Evolutionary conservation across 768 basidiomycete genomes (phyloP), one percentile per base, ranked within the genome.

Genomic region (Hypsizygus marmoreus): DNA sequence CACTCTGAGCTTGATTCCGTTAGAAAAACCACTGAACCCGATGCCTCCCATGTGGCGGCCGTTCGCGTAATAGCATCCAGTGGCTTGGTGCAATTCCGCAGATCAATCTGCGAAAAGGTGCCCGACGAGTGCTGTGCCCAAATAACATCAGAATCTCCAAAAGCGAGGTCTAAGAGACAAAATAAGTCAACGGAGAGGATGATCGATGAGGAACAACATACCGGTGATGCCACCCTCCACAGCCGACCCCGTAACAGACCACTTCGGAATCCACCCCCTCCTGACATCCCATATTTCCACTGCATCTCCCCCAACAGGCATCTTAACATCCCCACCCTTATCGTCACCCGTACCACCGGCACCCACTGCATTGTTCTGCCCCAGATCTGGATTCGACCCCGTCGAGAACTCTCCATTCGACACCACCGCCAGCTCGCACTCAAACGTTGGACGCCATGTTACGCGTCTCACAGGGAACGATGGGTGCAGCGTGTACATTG

Each of bases 251-350:
- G 72, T 75, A 9, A 91, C 77, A 2, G 79, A 76, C 86, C 91
- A 93, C 65, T 93, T 94, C 4, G 87, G 84, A 38, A 92, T 75
- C 79, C 86, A 89, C 0, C 80, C 78, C 36, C 91, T 72, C 43
- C 91, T 73, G 1, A 88, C 87, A 61, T 94, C 91, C 91, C 91
- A 94, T 17, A 93, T 84, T 56, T 92, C 90, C 23, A 91, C 73
- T 0, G 81, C 69, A 56, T 90, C 85, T 2, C 82, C 79, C 20
- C 59, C 52, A 22, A 48, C 30, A 14, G 48, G 25, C 16, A 53
- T 24, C 29, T 61, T 60, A 23, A 20, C 44, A 5, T 47, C 45
- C 20, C 13, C n/a, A 1, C 40, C 36, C 24, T 43, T 51, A 4
- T 55, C 48, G 8, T 41, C 45, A 19, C 40, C 36, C 17, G 33